Evolutionary conservation across 306 rosid genomes (phyloP), one percentile per base, ranked within the genome.

Genomic region (Vigna reflexopilosa): DNA sequence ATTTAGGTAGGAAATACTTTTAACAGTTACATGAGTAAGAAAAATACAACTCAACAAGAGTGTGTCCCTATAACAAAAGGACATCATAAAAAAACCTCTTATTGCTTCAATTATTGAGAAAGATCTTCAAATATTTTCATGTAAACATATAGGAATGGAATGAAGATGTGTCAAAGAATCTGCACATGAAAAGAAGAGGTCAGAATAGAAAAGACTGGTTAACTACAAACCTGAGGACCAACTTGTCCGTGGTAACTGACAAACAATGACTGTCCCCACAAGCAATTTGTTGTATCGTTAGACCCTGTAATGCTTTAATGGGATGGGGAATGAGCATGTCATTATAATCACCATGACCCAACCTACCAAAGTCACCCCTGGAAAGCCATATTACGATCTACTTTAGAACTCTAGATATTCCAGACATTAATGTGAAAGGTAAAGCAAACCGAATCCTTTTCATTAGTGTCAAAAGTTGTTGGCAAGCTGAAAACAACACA

Each of bases 301-400:
- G 42, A 82, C 96, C 93, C 48, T 92, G 89, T 56, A 95, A 85
- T 68, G 98, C 93, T 84, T 70, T 87, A 12, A 95, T 95, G 11
- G 97, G 97, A 69, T 78, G 96, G 51, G 98, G 98, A 75, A 90
- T 89, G 82, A 92, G 77, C 85, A 95, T 70, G 78, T 95, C 98
- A 68, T 93, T 91, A 22, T 85, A 85, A 72, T 92, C 87, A 26
- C 98, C 98, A 68, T 95, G 98, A 70, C 98, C 98, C 85, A 95
- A 84, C 88, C 98, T 91, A 83, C 98, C 98, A 87, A 95, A 91
- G 87, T 95, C 98, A 82, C 98, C 98, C 98, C 98, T 93, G 90
- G 47, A 86, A 84, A 89, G 66, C 51, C 71, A 63, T 73, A 63
- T 80, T 30, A 54, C 45, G 47, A 67, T 80, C 48, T 3, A 5